Base-by-base conservation (phyloP, 768 basidiomycete species). In the Agaricus blazei region DNA sequence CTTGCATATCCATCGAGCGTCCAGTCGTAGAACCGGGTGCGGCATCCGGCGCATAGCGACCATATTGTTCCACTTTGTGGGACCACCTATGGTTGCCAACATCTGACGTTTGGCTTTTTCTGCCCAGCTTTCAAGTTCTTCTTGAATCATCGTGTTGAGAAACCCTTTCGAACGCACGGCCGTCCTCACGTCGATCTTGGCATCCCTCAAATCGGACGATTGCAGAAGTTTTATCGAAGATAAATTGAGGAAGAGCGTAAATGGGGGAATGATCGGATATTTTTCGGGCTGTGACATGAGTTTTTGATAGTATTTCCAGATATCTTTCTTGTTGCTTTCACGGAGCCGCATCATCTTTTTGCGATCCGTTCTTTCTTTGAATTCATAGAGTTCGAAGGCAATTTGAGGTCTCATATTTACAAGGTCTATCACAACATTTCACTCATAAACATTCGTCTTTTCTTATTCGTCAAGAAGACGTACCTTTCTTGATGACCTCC, bases 1-100 rank as follows among this genome's bases (percentile, higher is more conserved):
- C 52, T 66, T 75, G 63, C 88, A 90, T 27, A 68, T 64, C 67
- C 86, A 89, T 24, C 81, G 68, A 0, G 84, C 83, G 4, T 79
- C 81, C 12, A 84, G 54, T 42, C 85, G 73, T 47, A 85, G 76
- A 15, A 78, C 76, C 0, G 85, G 85, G 62, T 82, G 81, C 8
- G 86, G 51, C 38, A 67, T 63, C 36, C 48, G 41, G 3, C 19
- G 40, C 14, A 65, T 74, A 50, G 64, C 72, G 61, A 75, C 79
- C 19, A 80, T 71, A 27, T 68, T 70, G 60, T 72, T 78, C 83
- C 83, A 87, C 3, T 75, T 65, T 34, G 56, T 60, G 0, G 75
- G 66, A 51, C 72, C 73, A 0, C 84, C 87, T 7, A 89, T 63
- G 9, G 73, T 60, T 4, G 59, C 65, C 9, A 75, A 75, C 15